Conservation (phyloP, 305 asterid genomes). For the Plantago coronopus region DNA sequence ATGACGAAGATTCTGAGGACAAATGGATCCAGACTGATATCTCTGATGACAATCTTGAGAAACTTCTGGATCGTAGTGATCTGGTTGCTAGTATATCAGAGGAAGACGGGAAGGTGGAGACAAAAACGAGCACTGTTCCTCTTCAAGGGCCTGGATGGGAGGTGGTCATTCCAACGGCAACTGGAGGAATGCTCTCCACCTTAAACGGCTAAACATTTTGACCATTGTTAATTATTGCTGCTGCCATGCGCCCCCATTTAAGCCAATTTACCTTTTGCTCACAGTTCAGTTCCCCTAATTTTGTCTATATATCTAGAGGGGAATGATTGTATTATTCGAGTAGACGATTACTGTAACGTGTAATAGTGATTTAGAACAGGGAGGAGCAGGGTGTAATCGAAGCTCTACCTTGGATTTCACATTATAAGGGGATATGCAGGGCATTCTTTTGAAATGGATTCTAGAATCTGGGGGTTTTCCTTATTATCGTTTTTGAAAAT, state of each 20-base stretch:
- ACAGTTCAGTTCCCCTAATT: neutral
- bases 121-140: slow-evolving; percentile 31
- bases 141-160: slow-evolving; percentile 98
- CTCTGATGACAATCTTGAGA: slow-evolving; percentile 66
- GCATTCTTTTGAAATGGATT: neutral
- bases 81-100: slow-evolving; percentile 28
- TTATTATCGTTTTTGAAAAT: neutral
- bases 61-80: slow-evolving; percentile 72
- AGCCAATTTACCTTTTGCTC: neutral
- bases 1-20: slow-evolving; percentile 60
- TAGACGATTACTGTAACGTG: neutral
- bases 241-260: neutral
- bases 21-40: slow-evolving; percentile 75
- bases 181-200: slow-evolving; percentile 80
- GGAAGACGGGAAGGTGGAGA: slow-evolving; percentile 19
- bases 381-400: neutral
- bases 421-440: neutral
- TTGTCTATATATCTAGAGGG: neutral
- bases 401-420: neutral
- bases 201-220: slow-evolving; percentile 45
- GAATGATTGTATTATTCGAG: neutral
- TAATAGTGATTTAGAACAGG: neutral
- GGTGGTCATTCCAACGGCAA: slow-evolving; percentile 66
- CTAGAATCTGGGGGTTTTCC: neutral
- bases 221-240: neutral